Evolutionary conservation across 2,329 filamentous ascomycete genomes (phyloP).

Genomic region (Fusarium phyllophilum): DNA sequence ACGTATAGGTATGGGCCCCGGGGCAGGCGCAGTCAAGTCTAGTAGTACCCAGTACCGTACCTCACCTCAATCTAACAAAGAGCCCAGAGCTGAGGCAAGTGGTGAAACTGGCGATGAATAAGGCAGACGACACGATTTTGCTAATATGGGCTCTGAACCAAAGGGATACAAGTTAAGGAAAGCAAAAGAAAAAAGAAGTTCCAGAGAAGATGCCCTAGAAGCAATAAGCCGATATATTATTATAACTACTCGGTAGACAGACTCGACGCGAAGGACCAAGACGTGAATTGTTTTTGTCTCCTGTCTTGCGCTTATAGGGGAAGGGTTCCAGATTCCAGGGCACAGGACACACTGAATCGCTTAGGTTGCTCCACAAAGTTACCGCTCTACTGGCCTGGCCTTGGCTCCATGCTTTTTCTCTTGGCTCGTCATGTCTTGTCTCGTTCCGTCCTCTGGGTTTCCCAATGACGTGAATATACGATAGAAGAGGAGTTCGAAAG

Average conservation of each 20-base stretch:
- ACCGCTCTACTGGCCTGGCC: not conserved
- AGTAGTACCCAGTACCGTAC: not conserved
- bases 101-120: not conserved
- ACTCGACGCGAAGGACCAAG: not conserved
- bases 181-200: not conserved
- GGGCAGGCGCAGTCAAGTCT: constrained; percentile 11
- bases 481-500: not conserved
- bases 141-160: not conserved
- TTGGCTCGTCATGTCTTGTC: not conserved
- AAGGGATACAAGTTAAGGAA: not conserved
- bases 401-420: constrained; percentile 19
- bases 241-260: not conserved
- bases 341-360: constrained; percentile 17
- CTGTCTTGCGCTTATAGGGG: not conserved
- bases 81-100: constrained; percentile 12
- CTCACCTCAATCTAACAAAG: constrained; percentile 1
- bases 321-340: not conserved
- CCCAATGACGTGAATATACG: not conserved
- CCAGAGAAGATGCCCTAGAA: not conserved
- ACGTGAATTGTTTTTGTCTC: constrained; percentile 8
- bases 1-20: not conserved
- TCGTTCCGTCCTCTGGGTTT: not conserved
- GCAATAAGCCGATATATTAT: not conserved
- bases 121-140: constrained; percentile 5
- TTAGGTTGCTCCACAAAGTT: constrained; percentile 4